Conservation (phyloP, 2,329 filamentous ascomycete species). For the Arthroderma sp. region DNA sequence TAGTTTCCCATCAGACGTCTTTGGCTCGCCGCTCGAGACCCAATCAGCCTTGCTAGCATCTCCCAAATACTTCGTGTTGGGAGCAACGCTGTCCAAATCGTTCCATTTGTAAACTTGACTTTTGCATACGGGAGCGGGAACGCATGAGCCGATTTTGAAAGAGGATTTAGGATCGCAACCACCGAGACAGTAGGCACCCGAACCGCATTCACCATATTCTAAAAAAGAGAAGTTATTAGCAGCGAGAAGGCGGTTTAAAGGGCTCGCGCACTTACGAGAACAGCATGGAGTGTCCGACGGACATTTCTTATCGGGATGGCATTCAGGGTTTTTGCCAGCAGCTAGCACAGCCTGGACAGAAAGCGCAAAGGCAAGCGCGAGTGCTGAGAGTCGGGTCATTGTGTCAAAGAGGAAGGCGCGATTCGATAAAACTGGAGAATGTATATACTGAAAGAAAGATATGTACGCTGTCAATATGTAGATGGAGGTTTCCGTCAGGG, state of each 20-base stretch:
- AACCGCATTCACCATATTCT: slow-evolving; percentile 90
- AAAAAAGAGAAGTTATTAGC: slow-evolving; percentile 9
- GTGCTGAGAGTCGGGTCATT: slow-evolving; percentile 25
- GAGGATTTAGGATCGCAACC: slow-evolving; percentile 86
- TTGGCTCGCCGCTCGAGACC: slow-evolving; percentile 70
- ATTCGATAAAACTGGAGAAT: not conserved
- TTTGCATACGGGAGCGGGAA: slow-evolving; percentile 70
- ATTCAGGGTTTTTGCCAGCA: slow-evolving; percentile 17
- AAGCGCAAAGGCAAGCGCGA: slow-evolving; percentile 20
- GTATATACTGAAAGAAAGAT: not conserved
- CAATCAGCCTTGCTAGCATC: slow-evolving; percentile 70
- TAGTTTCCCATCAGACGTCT: slow-evolving; percentile 48
- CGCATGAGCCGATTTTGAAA: slow-evolving; percentile 68
- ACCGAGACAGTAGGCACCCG: slow-evolving; percentile 88
- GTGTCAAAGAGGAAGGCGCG: slow-evolving; percentile 5
- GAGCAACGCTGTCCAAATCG: slow-evolving; percentile 53
- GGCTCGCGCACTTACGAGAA: slow-evolving; percentile 49
- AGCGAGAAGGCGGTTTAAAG: not conserved
- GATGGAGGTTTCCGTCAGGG: too few species aligned
- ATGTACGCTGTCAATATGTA: too few species aligned
- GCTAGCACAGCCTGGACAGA: slow-evolving; percentile 21
- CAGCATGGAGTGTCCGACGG: slow-evolving; percentile 63
- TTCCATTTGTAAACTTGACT: slow-evolving; percentile 60
- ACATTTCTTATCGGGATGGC: slow-evolving; percentile 45
- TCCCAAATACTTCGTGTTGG: slow-evolving; percentile 74